Conservation (phyloP, 2,329 filamentous ascomycete genomes). For the Nemania bipapillata region DNA sequence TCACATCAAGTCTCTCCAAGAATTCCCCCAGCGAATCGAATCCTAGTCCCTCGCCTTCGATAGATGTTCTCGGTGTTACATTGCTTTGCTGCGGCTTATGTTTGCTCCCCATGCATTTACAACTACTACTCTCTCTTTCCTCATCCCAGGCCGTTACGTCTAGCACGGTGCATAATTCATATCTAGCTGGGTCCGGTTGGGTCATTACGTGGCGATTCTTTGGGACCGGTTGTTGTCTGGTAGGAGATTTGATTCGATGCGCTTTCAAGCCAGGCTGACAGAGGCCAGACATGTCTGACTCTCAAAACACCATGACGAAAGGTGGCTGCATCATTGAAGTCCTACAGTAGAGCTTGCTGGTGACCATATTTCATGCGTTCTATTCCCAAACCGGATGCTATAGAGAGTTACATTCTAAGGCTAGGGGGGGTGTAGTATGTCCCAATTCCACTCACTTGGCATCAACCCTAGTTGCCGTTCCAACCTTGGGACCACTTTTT, state of each 20-base stretch:
- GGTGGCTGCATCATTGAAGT: conserved; percentile 18
- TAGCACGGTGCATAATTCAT: conserved; percentile 32
- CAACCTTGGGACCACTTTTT: conserved; percentile 38
- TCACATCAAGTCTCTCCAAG: conserved; percentile 5
- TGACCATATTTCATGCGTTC: conserved; percentile 20
- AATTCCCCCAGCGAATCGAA: conserved; percentile 22
- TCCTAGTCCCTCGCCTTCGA: conserved; percentile 4
- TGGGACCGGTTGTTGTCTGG: conserved; percentile 1
- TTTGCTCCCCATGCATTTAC: conserved; percentile 14
- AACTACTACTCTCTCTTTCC: conserved; percentile 10
- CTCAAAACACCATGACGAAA: neutral
- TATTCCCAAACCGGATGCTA: conserved; percentile 27
- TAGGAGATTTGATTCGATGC: conserved; percentile 25
- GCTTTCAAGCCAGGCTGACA: conserved; percentile 11
- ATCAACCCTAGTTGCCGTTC: conserved; percentile 32
- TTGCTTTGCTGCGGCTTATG: conserved; percentile 28
- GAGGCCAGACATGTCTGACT: conserved; percentile 16
- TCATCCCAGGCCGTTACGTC: conserved; percentile 30
- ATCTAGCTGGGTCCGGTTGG: neutral
- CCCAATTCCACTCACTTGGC: conserved; percentile 27
- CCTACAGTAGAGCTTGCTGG: conserved; percentile 15
- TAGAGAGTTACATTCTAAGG: conserved; percentile 13
- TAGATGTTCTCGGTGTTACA: conserved; percentile 17
- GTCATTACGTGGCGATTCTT: conserved; percentile 24
- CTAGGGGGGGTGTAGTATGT: conserved; percentile 7